Evolutionary conservation across 179 eudicot genomes (phyloP).

Genomic region (Vitellaria paradoxa): DNA sequence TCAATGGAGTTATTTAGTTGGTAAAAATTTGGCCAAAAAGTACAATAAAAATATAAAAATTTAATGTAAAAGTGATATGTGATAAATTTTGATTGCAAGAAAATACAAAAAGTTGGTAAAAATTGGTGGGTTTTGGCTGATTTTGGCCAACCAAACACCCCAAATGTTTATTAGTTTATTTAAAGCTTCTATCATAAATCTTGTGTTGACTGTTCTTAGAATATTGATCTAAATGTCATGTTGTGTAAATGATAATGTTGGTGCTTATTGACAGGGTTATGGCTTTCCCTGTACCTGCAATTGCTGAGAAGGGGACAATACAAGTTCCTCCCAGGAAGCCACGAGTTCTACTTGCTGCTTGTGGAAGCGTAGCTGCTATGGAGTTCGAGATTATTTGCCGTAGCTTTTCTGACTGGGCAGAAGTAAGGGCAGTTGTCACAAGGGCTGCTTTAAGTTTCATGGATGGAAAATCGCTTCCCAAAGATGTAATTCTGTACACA

Average conservation of each 20-base stretch:
- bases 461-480: conserved; percentile 62
- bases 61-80: no score
- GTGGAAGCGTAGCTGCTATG: conserved; percentile 98
- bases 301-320: conserved; percentile 26
- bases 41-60: no score
- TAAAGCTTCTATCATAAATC: no score
- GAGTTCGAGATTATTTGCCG: conserved; percentile 85
- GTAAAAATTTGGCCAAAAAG: no score
- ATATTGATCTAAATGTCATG: no score
- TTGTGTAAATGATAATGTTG: background rate
- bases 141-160: no score
- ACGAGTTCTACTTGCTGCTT: conserved; percentile 84
- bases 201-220: no score
- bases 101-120: no score
- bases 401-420: conserved; percentile 95
- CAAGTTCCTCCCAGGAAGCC: conserved; percentile 59
- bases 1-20: no score
- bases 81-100: no score
- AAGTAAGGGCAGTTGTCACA: conserved; percentile 81
- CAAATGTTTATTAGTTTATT: no score
- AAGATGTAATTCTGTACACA: conserved; percentile 65
- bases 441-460: conserved; percentile 76
- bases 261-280: conserved; percentile 19
- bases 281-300: conserved; percentile 36
- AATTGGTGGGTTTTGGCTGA: no score